Conservation (phyloP, 2,329 filamentous ascomycete genomes). For the Monilinia laxa region DNA sequence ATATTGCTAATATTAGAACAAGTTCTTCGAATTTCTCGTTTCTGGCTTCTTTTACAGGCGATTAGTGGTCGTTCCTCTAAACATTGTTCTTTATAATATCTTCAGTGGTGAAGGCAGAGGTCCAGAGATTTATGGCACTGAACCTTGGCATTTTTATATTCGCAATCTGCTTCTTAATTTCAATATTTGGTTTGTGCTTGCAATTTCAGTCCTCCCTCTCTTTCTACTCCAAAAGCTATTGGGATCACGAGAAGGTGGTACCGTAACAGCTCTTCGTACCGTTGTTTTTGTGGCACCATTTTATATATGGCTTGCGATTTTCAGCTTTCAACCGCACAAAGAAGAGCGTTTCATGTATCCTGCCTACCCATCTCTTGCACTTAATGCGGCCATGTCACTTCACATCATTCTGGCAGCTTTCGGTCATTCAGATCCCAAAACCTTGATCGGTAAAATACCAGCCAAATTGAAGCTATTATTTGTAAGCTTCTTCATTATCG, state of each 20-base stretch:
- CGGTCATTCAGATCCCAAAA: constrained; percentile 66
- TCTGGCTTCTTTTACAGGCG: constrained; percentile 87
- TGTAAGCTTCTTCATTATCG: constrained; percentile 59
- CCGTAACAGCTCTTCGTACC: constrained; percentile 70
- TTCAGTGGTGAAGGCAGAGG: constrained; percentile 76
- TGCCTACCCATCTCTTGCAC: constrained; percentile 81
- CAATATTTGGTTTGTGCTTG: constrained; percentile 88
- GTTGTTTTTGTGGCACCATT: constrained; percentile 80
- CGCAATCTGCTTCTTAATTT: constrained; percentile 92
- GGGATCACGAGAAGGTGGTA: constrained; percentile 53
- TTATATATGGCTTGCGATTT: constrained; percentile 91
- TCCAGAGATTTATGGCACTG: constrained; percentile 90
- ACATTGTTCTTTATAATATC: constrained; percentile 95
- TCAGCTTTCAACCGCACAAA: constrained; percentile 91
- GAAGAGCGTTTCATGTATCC: constrained; percentile 99
- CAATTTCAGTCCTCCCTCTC: constrained; percentile 70
- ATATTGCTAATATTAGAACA: constrained; percentile 35
- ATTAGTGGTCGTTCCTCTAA: constrained; percentile 75
- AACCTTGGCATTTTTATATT: constrained; percentile 96
- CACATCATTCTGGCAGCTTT: constrained; percentile 77
- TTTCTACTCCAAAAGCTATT: constrained; percentile 71
- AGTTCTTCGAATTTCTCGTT: constrained; percentile 68
- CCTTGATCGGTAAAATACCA: constrained; percentile 69
- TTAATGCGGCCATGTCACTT: constrained; percentile 83
- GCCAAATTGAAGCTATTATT: constrained; percentile 68